A percentile compares a stretch with the other conserved stretches of the same genome.
phyloP scores from a whole-genome alignment of 129 eudicot genomes.

The Saussurea involucrata region DNA sequence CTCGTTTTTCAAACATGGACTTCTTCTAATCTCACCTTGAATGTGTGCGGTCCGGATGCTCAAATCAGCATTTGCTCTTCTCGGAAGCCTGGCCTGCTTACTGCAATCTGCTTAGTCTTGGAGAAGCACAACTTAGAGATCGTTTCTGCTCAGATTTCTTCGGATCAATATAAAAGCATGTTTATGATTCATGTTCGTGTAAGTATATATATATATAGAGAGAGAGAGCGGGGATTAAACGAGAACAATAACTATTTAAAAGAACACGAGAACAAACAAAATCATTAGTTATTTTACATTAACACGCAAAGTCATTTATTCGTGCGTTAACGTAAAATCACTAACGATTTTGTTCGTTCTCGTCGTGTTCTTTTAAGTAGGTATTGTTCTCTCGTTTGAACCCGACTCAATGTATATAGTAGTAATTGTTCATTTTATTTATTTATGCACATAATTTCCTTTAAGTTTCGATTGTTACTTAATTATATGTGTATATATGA shows the following conservation, averaged over 20 bases:
- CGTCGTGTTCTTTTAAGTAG: too few relatives aligned
- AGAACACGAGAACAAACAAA: too few relatives aligned
- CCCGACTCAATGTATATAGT: too few relatives aligned
- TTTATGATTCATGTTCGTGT: constrained; percentile 73
- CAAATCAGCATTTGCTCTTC: constrained; percentile 54
- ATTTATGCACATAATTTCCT: not conserved
- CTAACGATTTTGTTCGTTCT: too few relatives aligned
- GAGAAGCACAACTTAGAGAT: constrained; percentile 63
- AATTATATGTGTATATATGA: not conserved
- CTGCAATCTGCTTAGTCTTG: constrained; percentile 45
- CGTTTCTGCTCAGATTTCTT: constrained; percentile 50
- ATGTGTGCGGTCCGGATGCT: constrained; percentile 62
- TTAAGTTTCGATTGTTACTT: too few relatives aligned
- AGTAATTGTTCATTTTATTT: not conserved
- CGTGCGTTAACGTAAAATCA: too few relatives aligned
- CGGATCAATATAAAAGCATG: constrained; percentile 37
- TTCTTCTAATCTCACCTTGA: constrained; percentile 56
- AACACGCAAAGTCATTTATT: too few relatives aligned
- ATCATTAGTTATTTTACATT: too few relatives aligned
- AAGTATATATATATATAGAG: constrained; percentile 38
- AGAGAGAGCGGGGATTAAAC: too few relatives aligned
- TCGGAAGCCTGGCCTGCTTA: constrained; percentile 49
- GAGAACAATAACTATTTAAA: too few relatives aligned
- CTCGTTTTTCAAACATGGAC: constrained; percentile 54
- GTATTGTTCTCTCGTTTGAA: too few relatives aligned